phyloP scores from a whole-genome alignment of 176 grass and related monocot genomes.

The Phoenix dactylifera region DNA sequence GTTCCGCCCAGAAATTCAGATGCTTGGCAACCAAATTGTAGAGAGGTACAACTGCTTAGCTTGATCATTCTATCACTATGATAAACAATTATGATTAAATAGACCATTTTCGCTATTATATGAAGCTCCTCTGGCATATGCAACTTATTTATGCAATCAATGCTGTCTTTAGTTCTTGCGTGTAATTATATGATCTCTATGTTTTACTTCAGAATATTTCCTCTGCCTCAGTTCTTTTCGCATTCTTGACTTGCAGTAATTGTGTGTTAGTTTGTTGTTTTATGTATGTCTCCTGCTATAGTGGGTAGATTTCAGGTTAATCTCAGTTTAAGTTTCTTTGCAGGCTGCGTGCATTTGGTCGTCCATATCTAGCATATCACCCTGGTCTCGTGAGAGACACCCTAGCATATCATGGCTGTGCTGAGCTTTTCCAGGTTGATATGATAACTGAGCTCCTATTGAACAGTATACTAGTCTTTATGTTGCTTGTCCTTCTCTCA shows the following conservation, averaged over 20 bases:
- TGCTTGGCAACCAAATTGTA: constrained; percentile 68
- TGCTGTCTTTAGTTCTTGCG: no score
- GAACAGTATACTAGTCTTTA: neutral
- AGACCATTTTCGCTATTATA: no score
- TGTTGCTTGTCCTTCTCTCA: neutral
- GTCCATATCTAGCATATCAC: constrained; percentile 78
- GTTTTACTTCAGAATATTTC: no score
- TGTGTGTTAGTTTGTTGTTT: no score
- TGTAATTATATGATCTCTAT: no score
- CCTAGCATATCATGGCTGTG: constrained; percentile 98
- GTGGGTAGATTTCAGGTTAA: neutral
- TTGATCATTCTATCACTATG: constrained; percentile 1
- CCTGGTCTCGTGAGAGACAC: constrained; percentile 83
- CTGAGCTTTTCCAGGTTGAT: constrained; percentile 91
- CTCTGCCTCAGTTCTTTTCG: no score
- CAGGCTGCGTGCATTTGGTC: constrained; percentile 67
- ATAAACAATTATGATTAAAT: no score
- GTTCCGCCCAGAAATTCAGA: constrained; percentile 76
- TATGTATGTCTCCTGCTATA: no score
- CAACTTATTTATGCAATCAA: no score
- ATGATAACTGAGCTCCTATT: neutral
- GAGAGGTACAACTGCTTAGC: constrained; percentile 44
- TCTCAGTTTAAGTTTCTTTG: constrained; percentile 10
- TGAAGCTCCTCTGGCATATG: no score
- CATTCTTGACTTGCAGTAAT: no score